These are phyloP conservation scores for Stylosanthes scabra DNA, from an alignment of 331 rosid species.

Conservation along the genomic window DNA sequence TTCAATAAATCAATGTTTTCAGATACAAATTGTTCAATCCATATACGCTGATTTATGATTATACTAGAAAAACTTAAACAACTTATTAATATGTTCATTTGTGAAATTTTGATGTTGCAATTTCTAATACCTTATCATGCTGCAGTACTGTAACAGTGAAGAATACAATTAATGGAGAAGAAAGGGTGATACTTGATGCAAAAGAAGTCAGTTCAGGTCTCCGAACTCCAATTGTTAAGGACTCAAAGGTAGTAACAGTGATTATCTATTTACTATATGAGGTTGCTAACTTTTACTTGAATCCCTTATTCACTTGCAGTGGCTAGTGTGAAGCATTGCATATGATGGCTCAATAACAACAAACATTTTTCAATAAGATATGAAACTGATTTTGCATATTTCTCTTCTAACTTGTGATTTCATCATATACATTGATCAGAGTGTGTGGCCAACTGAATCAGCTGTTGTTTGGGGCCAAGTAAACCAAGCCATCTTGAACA, in stretches of 20 bases:
- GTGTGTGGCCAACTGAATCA: slow-evolving; percentile 70
- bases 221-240: slow-evolving; percentile 60
- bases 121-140: slow-evolving; percentile 12
- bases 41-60: too few species aligned
- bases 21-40: too few species aligned
- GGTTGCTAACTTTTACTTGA: too few species aligned
- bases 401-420: slow-evolving; percentile 12
- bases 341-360: neutral
- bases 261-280: neutral
- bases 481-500: slow-evolving; percentile 63
- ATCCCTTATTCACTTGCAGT: too few species aligned
- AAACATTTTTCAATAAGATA: neutral
- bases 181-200: slow-evolving; percentile 65
- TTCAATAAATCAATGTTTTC: too few species aligned
- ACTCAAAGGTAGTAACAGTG: slow-evolving; percentile 49
- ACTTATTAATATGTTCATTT: neutral
- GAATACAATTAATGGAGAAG: slow-evolving; percentile 51
- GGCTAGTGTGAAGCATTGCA: too few species aligned
- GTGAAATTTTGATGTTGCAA: neutral
- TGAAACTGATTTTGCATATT: neutral
- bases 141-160: slow-evolving; percentile 65
- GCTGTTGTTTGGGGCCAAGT: slow-evolving; percentile 60
- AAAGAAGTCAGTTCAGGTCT: slow-evolving; percentile 67
- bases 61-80: neutral
- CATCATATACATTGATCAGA: slow-evolving; percentile 37